Evolutionary conservation across 2,329 filamentous ascomycete genomes (phyloP).

Genomic region (Microsporum canis): DNA sequence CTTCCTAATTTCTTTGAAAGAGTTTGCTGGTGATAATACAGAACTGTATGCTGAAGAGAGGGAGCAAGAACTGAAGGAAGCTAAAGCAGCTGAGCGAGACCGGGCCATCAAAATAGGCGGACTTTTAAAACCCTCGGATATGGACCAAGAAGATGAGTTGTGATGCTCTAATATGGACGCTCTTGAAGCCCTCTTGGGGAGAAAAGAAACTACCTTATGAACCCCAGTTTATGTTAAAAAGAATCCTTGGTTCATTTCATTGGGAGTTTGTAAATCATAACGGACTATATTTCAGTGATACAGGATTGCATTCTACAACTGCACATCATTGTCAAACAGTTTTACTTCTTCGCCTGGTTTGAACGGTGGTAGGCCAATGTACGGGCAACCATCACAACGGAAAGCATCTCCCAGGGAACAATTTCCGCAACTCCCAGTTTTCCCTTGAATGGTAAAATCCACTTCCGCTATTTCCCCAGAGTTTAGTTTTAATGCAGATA

Average conservation of each 20-base stretch:
- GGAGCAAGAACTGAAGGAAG: constrained; percentile 78
- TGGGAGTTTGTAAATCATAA: background rate
- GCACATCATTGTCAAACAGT: constrained; percentile 73
- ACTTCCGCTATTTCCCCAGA: constrained; percentile 75
- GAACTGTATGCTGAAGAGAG: constrained; percentile 91
- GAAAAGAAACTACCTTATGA: background rate
- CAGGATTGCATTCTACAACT: constrained; percentile 45
- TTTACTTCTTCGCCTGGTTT: constrained; percentile 92
- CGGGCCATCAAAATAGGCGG: constrained; percentile 90
- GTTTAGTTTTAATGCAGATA: constrained; percentile 51
- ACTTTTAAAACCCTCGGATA: constrained; percentile 90
- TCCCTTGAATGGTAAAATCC: constrained; percentile 96
- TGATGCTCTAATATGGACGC: constrained; percentile 28
- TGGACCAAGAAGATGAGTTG: constrained; percentile 69
- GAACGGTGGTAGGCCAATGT: constrained; percentile 87
- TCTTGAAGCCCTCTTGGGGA: background rate
- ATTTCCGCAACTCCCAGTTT: constrained; percentile 88
- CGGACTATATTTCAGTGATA: background rate
- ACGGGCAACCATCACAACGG: constrained; percentile 63
- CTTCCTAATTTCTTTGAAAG: constrained; percentile 93
- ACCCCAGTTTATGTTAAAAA: background rate
- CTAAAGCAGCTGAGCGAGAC: constrained; percentile 79
- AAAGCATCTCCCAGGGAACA: constrained; percentile 89
- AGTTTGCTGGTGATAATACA: constrained; percentile 90
- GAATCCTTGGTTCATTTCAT: background rate